A percentile compares a stretch with the other conserved stretches of the same genome.
phyloP scores from a whole-genome alignment of 495 filamentous ascomycete genomes.

The Parathielavia hyrcaniae region DNA sequence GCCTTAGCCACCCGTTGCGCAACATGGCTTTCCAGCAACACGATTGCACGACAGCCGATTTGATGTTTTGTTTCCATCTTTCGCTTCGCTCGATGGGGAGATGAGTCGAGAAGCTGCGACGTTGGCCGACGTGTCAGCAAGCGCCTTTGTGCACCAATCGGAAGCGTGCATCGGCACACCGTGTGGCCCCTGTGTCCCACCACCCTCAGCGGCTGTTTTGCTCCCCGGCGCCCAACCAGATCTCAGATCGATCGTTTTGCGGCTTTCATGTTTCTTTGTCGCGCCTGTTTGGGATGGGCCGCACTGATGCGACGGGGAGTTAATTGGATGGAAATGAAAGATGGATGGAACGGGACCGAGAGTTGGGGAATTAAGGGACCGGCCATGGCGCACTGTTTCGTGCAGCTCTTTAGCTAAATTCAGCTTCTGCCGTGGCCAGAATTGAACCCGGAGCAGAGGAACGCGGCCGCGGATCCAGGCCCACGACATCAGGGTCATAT shows the following conservation, averaged over 20 bases:
- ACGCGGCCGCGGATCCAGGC: neutral
- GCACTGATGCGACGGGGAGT: neutral
- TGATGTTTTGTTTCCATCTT: conserved; percentile 3
- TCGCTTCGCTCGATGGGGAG: neutral
- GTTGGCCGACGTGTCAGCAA: conserved; percentile 1
- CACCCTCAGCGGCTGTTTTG: conserved; percentile 1
- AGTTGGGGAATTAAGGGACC: conserved; percentile 9
- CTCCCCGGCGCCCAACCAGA: neutral
- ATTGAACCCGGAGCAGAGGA: too few species aligned
- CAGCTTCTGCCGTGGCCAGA: too few species aligned
- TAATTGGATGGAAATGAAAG: neutral
- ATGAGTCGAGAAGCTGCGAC: neutral
- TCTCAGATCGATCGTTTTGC: conserved; percentile 4
- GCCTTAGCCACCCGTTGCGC: conserved; percentile 1
- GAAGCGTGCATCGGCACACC: neutral
- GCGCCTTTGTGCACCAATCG: conserved; percentile 4
- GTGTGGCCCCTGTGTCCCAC: neutral
- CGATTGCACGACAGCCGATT: neutral
- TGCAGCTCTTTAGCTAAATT: too few species aligned
- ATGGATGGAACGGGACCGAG: conserved; percentile 8
- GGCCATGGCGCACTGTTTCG: neutral
- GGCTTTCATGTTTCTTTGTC: neutral
- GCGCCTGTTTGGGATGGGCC: neutral
- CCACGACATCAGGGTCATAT: neutral
- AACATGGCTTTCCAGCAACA: neutral